These are phyloP conservation scores for Carex arenaria DNA, from an alignment of 202 grass and related monocot species.

Conservation along the genomic window DNA sequence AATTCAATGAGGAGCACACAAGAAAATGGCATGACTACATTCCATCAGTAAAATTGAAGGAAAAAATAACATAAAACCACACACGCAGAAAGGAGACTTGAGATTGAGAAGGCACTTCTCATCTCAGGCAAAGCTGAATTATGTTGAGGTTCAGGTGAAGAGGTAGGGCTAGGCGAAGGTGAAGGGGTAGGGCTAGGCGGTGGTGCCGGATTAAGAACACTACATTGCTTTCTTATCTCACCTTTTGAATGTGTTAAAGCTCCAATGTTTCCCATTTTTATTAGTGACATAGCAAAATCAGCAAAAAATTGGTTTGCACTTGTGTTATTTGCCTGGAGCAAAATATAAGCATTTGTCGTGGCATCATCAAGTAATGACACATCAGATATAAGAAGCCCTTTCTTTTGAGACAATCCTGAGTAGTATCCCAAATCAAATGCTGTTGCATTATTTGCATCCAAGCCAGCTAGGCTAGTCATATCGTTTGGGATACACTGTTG, in stretches of 20 bases:
- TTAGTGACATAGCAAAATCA: slow-evolving; percentile 6
- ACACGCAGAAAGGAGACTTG: neutral
- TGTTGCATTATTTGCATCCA: slow-evolving; percentile 16
- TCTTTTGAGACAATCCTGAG: slow-evolving; percentile 1
- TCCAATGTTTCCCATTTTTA: slow-evolving; percentile 30
- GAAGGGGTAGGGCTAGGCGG: neutral
- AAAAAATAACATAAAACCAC: neutral
- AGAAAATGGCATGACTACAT: neutral
- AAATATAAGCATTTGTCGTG: slow-evolving; percentile 1
- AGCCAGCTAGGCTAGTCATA: neutral
- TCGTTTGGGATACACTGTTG: slow-evolving; percentile 13
- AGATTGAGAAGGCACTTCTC: slow-evolving; percentile 3
- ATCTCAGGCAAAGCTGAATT: neutral
- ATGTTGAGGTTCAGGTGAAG: neutral
- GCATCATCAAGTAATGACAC: slow-evolving; percentile 8
- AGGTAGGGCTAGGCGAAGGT: neutral
- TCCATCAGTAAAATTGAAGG: neutral
- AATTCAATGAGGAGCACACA: neutral
- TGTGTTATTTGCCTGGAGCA: slow-evolving; percentile 7
- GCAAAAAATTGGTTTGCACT: slow-evolving; percentile 1
- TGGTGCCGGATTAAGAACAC: slow-evolving; percentile 4
- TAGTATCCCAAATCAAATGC: slow-evolving; percentile 29
- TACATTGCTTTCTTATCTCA: slow-evolving; percentile 20
- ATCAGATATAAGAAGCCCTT: slow-evolving; percentile 20
- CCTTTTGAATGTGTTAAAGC: slow-evolving; percentile 14